Evolutionary conservation across 345 rosid genomes (phyloP).

Genomic region (Triadica sebifera): DNA sequence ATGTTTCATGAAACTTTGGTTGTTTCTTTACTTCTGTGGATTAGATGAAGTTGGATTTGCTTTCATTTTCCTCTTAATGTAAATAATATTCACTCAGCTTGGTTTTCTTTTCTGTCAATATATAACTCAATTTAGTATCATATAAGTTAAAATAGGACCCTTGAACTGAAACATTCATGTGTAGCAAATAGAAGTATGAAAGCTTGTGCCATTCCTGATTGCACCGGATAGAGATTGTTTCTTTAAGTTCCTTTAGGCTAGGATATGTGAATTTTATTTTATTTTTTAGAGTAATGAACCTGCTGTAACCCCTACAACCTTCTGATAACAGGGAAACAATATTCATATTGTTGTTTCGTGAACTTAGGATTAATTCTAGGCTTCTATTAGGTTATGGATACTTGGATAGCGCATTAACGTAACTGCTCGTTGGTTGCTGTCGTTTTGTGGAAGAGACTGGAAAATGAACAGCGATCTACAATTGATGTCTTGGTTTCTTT

Average conservation of each 20-base stretch:
- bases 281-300: not conserved
- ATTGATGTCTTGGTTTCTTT: not conserved
- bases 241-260: not conserved
- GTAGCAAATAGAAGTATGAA: not conserved
- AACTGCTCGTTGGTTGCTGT: not conserved
- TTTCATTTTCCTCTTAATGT: slow-evolving; percentile 9
- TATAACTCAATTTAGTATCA: not conserved
- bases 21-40: slow-evolving; percentile 6
- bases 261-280: not conserved
- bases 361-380: not conserved
- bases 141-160: not conserved
- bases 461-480: no score
- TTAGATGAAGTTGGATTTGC: slow-evolving; percentile 8
- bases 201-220: not conserved
- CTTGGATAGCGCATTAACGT: not conserved
- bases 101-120: no score
- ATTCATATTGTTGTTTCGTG: not conserved
- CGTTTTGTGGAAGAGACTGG: not conserved
- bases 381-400: not conserved
- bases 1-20: not conserved
- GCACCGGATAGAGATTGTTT: not conserved
- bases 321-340: not conserved
- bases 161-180: not conserved
- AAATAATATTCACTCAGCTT: not conserved
- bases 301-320: not conserved